phyloP scores from a whole-genome alignment of 768 basidiomycete genomes.

The Steccherinum ochraceum region DNA sequence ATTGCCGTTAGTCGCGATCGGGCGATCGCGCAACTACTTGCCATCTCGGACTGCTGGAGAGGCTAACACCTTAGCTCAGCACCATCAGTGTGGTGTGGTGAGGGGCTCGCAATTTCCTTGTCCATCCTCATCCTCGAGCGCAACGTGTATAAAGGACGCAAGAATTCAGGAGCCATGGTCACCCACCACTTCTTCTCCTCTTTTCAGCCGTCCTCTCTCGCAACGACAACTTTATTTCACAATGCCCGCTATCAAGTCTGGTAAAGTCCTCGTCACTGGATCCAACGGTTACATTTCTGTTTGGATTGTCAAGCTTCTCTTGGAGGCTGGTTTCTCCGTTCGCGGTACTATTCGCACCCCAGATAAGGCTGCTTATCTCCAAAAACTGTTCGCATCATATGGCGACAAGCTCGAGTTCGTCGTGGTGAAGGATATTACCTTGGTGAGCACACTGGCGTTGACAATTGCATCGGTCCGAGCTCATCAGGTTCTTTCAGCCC shows the following conservation, averaged over 20 bases:
- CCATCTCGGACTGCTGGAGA: too few relatives aligned
- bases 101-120: too few relatives aligned
- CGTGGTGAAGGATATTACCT: conserved; percentile 38
- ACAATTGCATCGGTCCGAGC: neutral
- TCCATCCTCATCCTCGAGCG: neutral
- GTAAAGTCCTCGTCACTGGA: conserved; percentile 44
- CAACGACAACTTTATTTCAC: too few relatives aligned
- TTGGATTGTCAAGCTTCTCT: conserved; percentile 47
- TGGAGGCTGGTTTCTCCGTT: conserved; percentile 53
- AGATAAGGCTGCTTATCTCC: conserved; percentile 40
- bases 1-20: too few relatives aligned
- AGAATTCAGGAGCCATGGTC: neutral
- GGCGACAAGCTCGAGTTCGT: conserved; percentile 30
- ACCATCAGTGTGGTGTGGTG: too few relatives aligned
- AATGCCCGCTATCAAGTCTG: conserved; percentile 27
- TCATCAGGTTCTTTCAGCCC: conserved; percentile 27
- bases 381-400: conserved; percentile 26
- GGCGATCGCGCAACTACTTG: too few relatives aligned
- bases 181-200: neutral
- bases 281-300: conserved; percentile 51
- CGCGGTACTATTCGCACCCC: conserved; percentile 56
- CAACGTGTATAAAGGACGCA: neutral
- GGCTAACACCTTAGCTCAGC: too few relatives aligned
- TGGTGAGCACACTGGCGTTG: conserved; percentile 16
- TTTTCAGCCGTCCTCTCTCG: neutral